Conservation (phyloP, 1,284 basidiomycete species). For the Moesziomyces aphidis region DNA sequence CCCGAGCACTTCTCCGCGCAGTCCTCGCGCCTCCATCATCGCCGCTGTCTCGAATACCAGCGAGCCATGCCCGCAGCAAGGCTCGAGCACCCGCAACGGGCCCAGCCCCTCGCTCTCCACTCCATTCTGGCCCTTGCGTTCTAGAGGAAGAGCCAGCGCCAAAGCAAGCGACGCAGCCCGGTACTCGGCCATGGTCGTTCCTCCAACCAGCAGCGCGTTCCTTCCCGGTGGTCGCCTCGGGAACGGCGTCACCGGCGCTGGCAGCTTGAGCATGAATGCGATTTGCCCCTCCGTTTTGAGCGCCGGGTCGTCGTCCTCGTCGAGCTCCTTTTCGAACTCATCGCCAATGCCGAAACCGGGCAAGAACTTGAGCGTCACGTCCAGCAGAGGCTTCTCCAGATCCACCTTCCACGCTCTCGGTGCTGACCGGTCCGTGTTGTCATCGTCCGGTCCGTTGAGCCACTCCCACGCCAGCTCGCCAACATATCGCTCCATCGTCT, state of each 20-base stretch:
- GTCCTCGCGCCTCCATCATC: conserved; percentile 38
- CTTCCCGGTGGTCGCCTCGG: conserved; percentile 25
- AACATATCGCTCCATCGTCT: conserved; percentile 49
- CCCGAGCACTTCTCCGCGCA: conserved; percentile 28
- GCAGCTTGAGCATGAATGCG: conserved; percentile 39
- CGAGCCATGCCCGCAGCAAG: conserved; percentile 50
- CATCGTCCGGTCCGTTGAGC: conserved; percentile 35
- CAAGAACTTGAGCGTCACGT: conserved; percentile 48
- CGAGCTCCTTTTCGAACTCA: conserved; percentile 45
- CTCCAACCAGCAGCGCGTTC: conserved; percentile 39
- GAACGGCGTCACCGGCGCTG: conserved; percentile 7
- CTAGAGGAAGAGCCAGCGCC: conserved; percentile 25
- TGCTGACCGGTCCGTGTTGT: conserved; percentile 1
- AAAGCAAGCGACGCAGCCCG: conserved; percentile 42
- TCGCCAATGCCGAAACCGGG: conserved; percentile 49
- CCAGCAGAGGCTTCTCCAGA: conserved; percentile 39
- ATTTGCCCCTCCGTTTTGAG: conserved; percentile 33
- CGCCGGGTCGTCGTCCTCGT: conserved; percentile 14
- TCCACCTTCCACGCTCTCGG: conserved; percentile 36
- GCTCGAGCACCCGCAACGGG: conserved; percentile 37
- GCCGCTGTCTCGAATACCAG: conserved; percentile 44
- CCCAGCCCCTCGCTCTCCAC: conserved; percentile 2
- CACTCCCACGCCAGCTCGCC: conserved; percentile 48
- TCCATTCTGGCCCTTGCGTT: conserved; percentile 15
- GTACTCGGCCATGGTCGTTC: conserved; percentile 48